A percentile compares a stretch with the other conserved stretches of the same genome.
phyloP scores from a whole-genome alignment of 2,329 filamentous ascomycete genomes.

The Hortaea sp. region DNA sequence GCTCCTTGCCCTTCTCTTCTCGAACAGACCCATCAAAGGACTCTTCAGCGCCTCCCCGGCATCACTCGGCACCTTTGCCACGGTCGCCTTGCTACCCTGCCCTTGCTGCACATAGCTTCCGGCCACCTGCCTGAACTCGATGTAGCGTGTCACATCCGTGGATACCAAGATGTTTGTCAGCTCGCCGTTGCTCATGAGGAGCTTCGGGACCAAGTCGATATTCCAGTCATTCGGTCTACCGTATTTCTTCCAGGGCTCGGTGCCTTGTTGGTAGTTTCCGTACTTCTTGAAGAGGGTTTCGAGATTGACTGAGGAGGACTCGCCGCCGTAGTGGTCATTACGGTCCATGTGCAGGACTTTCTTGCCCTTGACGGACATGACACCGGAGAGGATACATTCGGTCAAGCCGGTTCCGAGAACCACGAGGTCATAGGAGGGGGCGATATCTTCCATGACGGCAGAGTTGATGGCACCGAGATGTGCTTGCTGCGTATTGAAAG shows the following conservation, averaged over 20 bases:
- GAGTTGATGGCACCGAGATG: no score
- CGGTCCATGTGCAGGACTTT: slow-evolving; percentile 98
- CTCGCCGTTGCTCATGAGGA: slow-evolving; percentile 97
- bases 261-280: slow-evolving; percentile 62
- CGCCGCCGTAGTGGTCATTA: slow-evolving; percentile 96
- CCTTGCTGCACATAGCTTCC: slow-evolving; percentile 96
- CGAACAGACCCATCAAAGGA: slow-evolving; percentile 91
- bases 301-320: slow-evolving; percentile 93
- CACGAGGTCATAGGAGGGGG: slow-evolving; percentile 96
- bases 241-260: slow-evolving; percentile 97
- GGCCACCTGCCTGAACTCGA: slow-evolving; percentile 57
- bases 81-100: slow-evolving; percentile 68
- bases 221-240: slow-evolving; percentile 97
- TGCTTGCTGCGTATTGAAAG: no score
- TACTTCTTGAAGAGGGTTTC: slow-evolving; percentile 97
- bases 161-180: slow-evolving; percentile 97
- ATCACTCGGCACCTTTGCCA: slow-evolving; percentile 94
- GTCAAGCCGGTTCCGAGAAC: slow-evolving; percentile 97
- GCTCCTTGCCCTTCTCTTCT: slow-evolving; percentile 93
- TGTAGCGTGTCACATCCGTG: slow-evolving; percentile 57
- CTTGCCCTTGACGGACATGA: slow-evolving; percentile 95
- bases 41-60: slow-evolving; percentile 83
- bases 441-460: slow-evolving; percentile 82
- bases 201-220: slow-evolving; percentile 95
- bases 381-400: slow-evolving; percentile 96